These are phyloP conservation scores for Ganoderma sp. DNA, from an alignment of 1,284 basidiomycete genomes.

Conservation along the genomic window DNA sequence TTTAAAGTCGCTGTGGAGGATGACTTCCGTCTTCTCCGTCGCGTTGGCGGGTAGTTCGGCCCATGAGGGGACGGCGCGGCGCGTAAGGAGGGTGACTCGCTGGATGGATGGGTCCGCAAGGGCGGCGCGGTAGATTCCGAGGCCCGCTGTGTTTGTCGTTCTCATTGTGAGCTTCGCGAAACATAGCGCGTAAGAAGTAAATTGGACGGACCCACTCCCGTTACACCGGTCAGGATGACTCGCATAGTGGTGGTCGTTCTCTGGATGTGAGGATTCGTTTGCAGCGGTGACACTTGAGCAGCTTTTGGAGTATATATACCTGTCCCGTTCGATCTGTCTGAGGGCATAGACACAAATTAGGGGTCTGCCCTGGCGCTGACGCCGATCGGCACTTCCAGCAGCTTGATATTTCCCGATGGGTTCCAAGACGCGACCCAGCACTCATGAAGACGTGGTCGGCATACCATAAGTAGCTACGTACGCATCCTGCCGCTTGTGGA, in stretches of 20 bases:
- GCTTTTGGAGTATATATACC: neutral
- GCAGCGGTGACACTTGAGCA: neutral
- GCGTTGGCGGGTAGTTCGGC: slow-evolving; percentile 41
- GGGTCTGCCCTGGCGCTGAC: neutral
- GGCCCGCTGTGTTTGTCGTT: slow-evolving; percentile 41
- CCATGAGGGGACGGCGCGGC: slow-evolving; percentile 43
- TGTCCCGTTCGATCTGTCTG: neutral
- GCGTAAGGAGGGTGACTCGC: slow-evolving; percentile 44
- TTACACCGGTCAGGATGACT: slow-evolving; percentile 45
- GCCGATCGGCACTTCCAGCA: neutral
- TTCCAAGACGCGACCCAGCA: too few relatives aligned
- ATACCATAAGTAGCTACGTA: too few relatives aligned
- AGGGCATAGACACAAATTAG: neutral
- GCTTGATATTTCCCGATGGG: too few relatives aligned
- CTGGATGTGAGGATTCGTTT: neutral
- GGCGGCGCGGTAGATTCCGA: slow-evolving; percentile 46
- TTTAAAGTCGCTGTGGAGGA: slow-evolving; percentile 45
- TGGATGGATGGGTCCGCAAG: slow-evolving; percentile 42
- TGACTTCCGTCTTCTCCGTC: slow-evolving; percentile 39
- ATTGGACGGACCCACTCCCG: slow-evolving; percentile 42
- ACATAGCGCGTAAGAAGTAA: neutral
- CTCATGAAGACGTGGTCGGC: too few relatives aligned
- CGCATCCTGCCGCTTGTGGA: too few relatives aligned
- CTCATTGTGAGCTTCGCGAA: neutral
- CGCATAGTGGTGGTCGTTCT: slow-evolving; percentile 34